Base-by-base conservation (phyloP, 2,329 filamentous ascomycete species). In the Arthrinium phaeospermum region DNA sequence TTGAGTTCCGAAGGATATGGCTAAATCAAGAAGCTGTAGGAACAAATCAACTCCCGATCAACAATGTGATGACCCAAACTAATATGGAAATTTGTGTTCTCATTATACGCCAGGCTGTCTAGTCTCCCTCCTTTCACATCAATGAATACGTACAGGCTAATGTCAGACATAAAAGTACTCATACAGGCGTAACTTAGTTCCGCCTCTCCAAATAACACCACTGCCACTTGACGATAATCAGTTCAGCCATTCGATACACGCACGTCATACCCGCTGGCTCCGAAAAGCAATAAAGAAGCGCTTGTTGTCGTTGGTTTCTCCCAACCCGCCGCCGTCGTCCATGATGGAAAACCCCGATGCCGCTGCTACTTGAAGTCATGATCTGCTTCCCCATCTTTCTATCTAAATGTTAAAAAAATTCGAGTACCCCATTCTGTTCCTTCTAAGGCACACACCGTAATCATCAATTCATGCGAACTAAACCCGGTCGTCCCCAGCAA, bases 401-500 rank as follows among this genome's bases (percentile, higher is more conserved):
- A n/a, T 64, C 53, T 10, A 37, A 22, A 37, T n/a, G 46, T 41
- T 41, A 61, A 22, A 37, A 41, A 13, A 27, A 41, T n/a, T 12
- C 19, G 7, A 37, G 22, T 37, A 30, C 57, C 30, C 30, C 53
- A 0, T 61, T 61, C 27, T 34, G 16, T 8, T 41, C 19, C 34
- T 64, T 37, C 30, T 14, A 37, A 41, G 16, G 3, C 41, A 14
- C 10, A 14, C 34, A 13, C 57, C 4, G 34, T 8, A 64, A 41
- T 41, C 14, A 37, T 22, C 30, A 64, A 12, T 13, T 37, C 53
- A 41, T 67, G 22, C 46, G 19, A n/a, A 22, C 22, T 57, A 71
- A 22, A 71, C 69, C 24, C 41, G 68, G 7, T 91, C 90, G 68
- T 91, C 89, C 0, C 79, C 86, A 19, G 85, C 85, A 41, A 93